These are phyloP conservation scores for Ophiostoma piceae DNA, from an alignment of 2,329 filamentous ascomycete species.

Conservation along the genomic window DNA sequence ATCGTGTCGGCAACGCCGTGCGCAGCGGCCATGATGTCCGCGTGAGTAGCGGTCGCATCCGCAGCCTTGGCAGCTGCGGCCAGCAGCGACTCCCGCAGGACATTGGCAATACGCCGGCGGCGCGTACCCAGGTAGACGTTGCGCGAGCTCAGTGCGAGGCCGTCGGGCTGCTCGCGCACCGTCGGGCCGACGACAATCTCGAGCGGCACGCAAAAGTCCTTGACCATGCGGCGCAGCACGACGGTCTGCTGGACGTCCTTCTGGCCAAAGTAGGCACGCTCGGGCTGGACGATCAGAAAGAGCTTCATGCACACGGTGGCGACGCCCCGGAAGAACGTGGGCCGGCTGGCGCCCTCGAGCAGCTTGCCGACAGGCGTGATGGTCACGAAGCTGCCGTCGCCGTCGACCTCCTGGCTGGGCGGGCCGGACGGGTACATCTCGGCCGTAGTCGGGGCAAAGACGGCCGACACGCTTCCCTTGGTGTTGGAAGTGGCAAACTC, in stretches of 20 bases:
- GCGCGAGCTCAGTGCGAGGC: constrained; percentile 82
- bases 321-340: constrained; percentile 94
- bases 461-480: constrained; percentile 44
- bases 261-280: constrained; percentile 87
- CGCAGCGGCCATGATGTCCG: constrained; percentile 67
- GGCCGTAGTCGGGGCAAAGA: constrained; percentile 77
- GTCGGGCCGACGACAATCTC: constrained; percentile 71
- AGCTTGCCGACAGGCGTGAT: constrained; percentile 78
- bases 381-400: constrained; percentile 81
- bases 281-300: constrained; percentile 74
- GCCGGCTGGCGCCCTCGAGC: constrained; percentile 77
- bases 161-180: constrained; percentile 65
- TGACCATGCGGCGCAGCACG: constrained; percentile 78
- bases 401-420: constrained; percentile 65
- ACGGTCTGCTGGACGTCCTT: constrained; percentile 97
- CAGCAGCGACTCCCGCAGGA: constrained; percentile 63
- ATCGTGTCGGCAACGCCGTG: constrained; percentile 52
- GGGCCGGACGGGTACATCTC: constrained; percentile 85
- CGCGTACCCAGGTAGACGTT: constrained; percentile 86
- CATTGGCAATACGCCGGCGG: constrained; percentile 64
- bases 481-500: constrained; percentile 37
- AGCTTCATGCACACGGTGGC: constrained; percentile 95
- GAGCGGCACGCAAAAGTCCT: constrained; percentile 76
- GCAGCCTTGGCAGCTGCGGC: constrained; percentile 54
- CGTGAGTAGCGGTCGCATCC: constrained; percentile 38